phyloP scores from a whole-genome alignment of 768 basidiomycete genomes.

The Mycena kentingensis region DNA sequence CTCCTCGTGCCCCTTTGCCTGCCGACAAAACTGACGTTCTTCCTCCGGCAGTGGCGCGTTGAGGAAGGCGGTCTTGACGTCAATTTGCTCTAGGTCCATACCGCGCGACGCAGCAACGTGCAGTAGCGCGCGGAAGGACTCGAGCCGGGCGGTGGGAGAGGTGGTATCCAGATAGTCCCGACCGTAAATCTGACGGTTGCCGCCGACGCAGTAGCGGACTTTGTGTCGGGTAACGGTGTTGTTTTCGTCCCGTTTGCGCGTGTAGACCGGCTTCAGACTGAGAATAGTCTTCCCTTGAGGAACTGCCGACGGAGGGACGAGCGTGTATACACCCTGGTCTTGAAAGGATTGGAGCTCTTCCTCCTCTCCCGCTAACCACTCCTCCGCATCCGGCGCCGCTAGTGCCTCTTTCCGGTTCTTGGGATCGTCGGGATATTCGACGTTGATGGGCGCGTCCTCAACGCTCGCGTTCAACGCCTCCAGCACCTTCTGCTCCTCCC shows the following conservation, averaged over 20 bases:
- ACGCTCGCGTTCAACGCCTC: not conserved
- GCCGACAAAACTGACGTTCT: conserved; percentile 37
- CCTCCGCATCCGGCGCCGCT: not conserved
- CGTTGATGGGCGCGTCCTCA: not conserved
- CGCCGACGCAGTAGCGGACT: not conserved
- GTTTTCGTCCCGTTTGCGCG: not conserved
- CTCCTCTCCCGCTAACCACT: not conserved
- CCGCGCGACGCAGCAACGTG: conserved; percentile 28
- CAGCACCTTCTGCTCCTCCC: not conserved
- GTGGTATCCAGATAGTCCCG: no score
- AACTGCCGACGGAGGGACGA: not conserved
- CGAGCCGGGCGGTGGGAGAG: no score
- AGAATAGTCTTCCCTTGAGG: not conserved
- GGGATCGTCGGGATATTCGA: not conserved
- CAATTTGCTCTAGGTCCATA: conserved; percentile 34
- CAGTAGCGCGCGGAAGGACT: conserved; percentile 29
- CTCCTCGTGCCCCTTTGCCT: conserved; percentile 30
- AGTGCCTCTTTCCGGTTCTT: not conserved
- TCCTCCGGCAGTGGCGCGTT: conserved; percentile 25
- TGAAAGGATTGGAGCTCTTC: not conserved
- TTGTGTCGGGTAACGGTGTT: not conserved
- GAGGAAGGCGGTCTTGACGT: conserved; percentile 33
- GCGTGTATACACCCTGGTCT: not conserved
- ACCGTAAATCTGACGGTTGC: not conserved
- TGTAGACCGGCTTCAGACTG: not conserved